Base-by-base conservation (phyloP, 2,329 filamentous ascomycete species). In the Cryphonectria radicalis region DNA sequence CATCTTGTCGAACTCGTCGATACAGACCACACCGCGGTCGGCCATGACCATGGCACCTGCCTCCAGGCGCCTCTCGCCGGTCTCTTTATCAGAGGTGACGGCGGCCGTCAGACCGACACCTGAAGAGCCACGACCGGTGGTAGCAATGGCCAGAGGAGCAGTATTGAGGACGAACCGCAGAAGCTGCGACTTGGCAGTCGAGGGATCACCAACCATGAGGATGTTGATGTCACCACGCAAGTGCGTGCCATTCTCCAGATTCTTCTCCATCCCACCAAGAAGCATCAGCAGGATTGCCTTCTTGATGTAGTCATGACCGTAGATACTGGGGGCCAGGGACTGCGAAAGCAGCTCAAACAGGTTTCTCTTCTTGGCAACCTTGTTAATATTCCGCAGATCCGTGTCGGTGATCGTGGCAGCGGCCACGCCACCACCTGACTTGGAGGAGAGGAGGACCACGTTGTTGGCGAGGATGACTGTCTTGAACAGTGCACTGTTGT, bases 1-100 rank as follows among this genome's bases (percentile, higher is more conserved):
- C 96, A 99, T 99, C 82, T 99, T 99, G 85, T 99, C 96, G 76
- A 99, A 99, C 79, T 99, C 96, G 80, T 99, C 96, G 75, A 99
- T 99, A 84, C 96, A 99, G 46, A 99, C 96, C 14, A 99, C 95
- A 76, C 96, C 96, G 74, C 96, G 92, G 80, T 99, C 96, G 74
- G 91, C 96, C 78, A 99, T 93, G 73, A 99, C 96, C 96, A 99
- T 99, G 74, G 96, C 96, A 88, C 96, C 96, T 22, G 96, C 96
- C 82, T 99, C 96, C 0, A 99, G 88, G 75, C 96, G 90, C 75
- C 96, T 90, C 80, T 99, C 96, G 71, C 96, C 96, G 0, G 96
- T 99, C 81, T 99, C 96, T 80, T 98, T 98, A 81, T 99, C 96
- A 0, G 93, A 91, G 0, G 96, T 98, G 35, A 99, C 96, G 40